Percentiles rank a stretch among this genome's conserved stretches.
Conservation (phyloP, 2,329 filamentous ascomycete species). For the Thielaviopsis cerberus region DNA sequence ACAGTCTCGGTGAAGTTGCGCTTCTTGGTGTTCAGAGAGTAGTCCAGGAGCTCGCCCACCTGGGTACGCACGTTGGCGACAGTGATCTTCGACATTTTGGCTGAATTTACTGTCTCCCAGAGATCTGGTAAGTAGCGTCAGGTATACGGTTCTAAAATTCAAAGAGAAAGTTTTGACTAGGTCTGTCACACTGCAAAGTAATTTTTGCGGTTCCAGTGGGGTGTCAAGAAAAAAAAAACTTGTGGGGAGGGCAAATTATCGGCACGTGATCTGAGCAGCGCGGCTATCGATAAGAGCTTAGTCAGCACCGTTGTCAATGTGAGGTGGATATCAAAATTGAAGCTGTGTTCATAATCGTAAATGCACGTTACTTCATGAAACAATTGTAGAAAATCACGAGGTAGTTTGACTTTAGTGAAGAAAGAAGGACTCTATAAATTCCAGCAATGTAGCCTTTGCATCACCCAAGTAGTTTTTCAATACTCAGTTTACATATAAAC, state of each 20-base stretch:
- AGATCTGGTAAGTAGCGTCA: conserved; percentile 12
- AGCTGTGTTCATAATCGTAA: too few species aligned
- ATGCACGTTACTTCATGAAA: too few species aligned
- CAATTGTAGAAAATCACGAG: too few species aligned
- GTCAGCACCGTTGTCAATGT: too few species aligned
- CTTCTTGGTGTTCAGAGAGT: conserved; percentile 90
- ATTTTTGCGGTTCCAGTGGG: conserved; percentile 3
- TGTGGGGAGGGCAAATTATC: conserved; percentile 12
- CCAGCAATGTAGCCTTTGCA: too few species aligned
- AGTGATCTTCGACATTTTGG: conserved; percentile 73
- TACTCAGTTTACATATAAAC: too few species aligned
- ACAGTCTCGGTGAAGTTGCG: conserved; percentile 90
- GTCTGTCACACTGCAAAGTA: neutral
- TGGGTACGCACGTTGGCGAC: conserved; percentile 90
- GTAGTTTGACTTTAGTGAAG: too few species aligned
- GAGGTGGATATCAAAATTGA: too few species aligned
- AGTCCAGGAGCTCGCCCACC: conserved; percentile 83
- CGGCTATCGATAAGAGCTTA: neutral
- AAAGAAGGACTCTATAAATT: too few species aligned
- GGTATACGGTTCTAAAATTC: conserved; percentile 4
- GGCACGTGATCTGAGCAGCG: conserved; percentile 3
- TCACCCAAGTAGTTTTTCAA: too few species aligned
- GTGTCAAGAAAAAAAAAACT: neutral
- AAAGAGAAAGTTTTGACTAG: conserved; percentile 1
- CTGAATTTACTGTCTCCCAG: conserved; percentile 54